Percentiles rank a stretch among this genome's conserved stretches.
phyloP scores from a whole-genome alignment of 768 basidiomycete species.

The Auricularia cornea region DNA sequence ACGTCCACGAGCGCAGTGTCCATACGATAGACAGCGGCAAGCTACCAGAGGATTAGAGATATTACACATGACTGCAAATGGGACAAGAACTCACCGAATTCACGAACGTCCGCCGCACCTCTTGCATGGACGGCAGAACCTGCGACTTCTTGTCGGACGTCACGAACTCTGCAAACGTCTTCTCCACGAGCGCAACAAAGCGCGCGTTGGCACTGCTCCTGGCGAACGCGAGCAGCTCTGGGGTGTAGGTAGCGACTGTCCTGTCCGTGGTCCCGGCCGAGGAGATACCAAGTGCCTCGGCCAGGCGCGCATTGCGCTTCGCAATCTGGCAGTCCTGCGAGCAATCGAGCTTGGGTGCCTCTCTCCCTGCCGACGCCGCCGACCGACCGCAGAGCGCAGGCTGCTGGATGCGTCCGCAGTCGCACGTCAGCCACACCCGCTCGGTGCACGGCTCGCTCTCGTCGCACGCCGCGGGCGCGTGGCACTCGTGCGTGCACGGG shows the following conservation, averaged over 20 bases:
- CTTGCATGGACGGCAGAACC: constrained; percentile 75
- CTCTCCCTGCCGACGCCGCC: constrained; percentile 32
- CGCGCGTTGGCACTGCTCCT: constrained; percentile 39
- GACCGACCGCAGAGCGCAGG: constrained; percentile 61
- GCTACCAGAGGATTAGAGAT: constrained; percentile 31
- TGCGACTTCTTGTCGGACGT: constrained; percentile 56
- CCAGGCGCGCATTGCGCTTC: constrained; percentile 80
- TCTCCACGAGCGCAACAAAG: constrained; percentile 70
- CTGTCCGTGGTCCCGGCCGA: constrained; percentile 32
- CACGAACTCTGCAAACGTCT: constrained; percentile 74
- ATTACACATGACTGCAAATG: not conserved
- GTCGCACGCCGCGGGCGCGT: constrained; percentile 80
- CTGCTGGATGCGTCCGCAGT: constrained; percentile 77
- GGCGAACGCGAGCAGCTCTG: constrained; percentile 57
- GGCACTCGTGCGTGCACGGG: constrained; percentile 71
- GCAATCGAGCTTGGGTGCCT: constrained; percentile 54
- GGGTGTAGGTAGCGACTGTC: constrained; percentile 45
- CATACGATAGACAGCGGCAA: constrained; percentile 74
- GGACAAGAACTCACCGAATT: constrained; percentile 36
- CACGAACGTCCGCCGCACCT: constrained; percentile 78
- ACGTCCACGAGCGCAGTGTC: constrained; percentile 84
- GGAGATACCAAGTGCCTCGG: constrained; percentile 86
- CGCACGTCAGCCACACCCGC: constrained; percentile 59
- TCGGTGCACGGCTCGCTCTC: constrained; percentile 72
- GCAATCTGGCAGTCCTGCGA: constrained; percentile 74